phyloP scores from a whole-genome alignment of 2,329 filamentous ascomycete species.

The Epichloe uncinata region DNA sequence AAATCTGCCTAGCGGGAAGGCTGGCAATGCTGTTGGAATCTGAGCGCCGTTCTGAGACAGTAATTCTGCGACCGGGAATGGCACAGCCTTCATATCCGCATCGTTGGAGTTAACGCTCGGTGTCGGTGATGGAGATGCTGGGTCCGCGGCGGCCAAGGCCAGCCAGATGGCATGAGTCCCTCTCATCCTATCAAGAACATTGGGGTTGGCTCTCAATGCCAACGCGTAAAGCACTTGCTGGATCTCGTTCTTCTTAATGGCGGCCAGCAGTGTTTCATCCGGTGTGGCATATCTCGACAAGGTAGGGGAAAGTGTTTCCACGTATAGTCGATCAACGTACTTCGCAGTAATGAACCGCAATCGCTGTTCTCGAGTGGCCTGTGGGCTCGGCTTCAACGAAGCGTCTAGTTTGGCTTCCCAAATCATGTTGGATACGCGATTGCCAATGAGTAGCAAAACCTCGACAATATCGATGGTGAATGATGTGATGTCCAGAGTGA shows the following conservation, averaged over 20 bases:
- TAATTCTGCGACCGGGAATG: conserved; percentile 84
- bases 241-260: conserved; percentile 93
- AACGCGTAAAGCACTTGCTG: conserved; percentile 85
- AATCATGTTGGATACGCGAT: conserved; percentile 88
- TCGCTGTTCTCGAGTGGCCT: conserved; percentile 76
- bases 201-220: conserved; percentile 75
- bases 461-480: conserved; percentile 97
- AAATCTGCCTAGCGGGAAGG: conserved; percentile 69
- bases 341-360: conserved; percentile 93
- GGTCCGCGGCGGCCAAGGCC: conserved; percentile 84
- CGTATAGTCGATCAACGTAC: conserved; percentile 73
- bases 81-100: conserved; percentile 38
- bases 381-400: conserved; percentile 56
- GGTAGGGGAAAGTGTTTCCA: conserved; percentile 64
- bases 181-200: conserved; percentile 71
- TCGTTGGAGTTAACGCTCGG: conserved; percentile 30
- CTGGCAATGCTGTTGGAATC: conserved; percentile 60
- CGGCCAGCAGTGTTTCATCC: conserved; percentile 80
- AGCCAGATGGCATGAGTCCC: conserved; percentile 83
- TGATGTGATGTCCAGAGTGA: conserved; percentile 89
- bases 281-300: conserved; percentile 64
- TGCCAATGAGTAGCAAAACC: conserved; percentile 79
- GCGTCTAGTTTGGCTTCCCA: conserved; percentile 82
- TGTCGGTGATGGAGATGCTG: conserved; percentile 55
- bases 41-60: conserved; percentile 89